Conservation (phyloP, 2,329 filamentous ascomycete species). For the Stagonosporopsis vannaccii region DNA sequence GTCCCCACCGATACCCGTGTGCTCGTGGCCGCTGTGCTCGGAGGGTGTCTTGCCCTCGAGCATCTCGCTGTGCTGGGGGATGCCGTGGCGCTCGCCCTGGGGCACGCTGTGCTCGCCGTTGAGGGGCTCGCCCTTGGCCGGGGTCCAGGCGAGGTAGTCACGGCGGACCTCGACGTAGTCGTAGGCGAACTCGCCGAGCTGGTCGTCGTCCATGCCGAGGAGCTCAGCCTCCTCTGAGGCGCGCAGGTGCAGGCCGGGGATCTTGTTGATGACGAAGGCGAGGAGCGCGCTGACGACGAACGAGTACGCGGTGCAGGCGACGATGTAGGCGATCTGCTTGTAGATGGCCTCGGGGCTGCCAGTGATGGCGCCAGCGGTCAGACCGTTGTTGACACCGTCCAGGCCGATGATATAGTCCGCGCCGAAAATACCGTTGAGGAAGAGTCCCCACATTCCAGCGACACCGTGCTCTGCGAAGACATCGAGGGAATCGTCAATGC, state of each 20-base stretch:
- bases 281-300: slow-evolving; percentile 78
- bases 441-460: slow-evolving; percentile 81
- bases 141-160: slow-evolving; percentile 88
- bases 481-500: slow-evolving; percentile 87
- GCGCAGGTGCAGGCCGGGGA: slow-evolving; percentile 80
- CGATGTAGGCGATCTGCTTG: slow-evolving; percentile 80
- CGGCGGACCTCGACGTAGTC: slow-evolving; percentile 89
- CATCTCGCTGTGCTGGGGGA: slow-evolving; percentile 73
- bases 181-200: slow-evolving; percentile 89
- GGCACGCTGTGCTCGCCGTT: slow-evolving; percentile 67
- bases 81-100: slow-evolving; percentile 72
- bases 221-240: slow-evolving; percentile 83
- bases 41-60: slow-evolving; percentile 63
- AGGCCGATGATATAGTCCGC: slow-evolving; percentile 77
- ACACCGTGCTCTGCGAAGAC: slow-evolving; percentile 90
- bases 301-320: slow-evolving; percentile 70
- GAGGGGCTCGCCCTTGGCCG: slow-evolving; percentile 71
- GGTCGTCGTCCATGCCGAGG: slow-evolving; percentile 87
- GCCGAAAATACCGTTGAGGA: slow-evolving; percentile 79
- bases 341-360: slow-evolving; percentile 78
- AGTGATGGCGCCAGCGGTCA: slow-evolving; percentile 70
- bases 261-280: slow-evolving; percentile 75
- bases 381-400: slow-evolving; percentile 74
- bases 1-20: slow-evolving; percentile 60
- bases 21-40: slow-evolving; percentile 53